These are phyloP conservation scores for Auriscalpium microsporum DNA, from an alignment of 768 basidiomycete genomes.

Conservation along the genomic window DNA sequence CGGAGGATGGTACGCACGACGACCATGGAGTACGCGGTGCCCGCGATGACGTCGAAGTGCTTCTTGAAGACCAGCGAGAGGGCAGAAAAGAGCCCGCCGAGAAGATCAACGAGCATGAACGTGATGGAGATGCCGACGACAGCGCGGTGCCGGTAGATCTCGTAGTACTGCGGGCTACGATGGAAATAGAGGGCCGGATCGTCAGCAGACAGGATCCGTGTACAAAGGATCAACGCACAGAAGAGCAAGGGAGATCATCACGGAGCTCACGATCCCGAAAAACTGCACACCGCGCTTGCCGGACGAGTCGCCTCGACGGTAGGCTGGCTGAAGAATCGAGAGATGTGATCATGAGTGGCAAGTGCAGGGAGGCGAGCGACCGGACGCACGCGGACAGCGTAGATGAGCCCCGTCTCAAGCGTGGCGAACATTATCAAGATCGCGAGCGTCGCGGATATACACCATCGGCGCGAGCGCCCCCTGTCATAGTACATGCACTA, in stretches of 20 bases:
- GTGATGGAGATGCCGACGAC: slow-evolving; percentile 60
- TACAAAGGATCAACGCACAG: slow-evolving; percentile 24
- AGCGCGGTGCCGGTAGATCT: slow-evolving; percentile 57
- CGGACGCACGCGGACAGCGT: slow-evolving; percentile 41
- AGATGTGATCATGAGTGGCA: background rate
- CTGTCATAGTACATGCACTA: slow-evolving; percentile 63
- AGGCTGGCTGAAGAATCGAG: slow-evolving; percentile 25
- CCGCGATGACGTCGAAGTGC: slow-evolving; percentile 55
- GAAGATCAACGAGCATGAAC: slow-evolving; percentile 63
- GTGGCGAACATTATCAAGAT: slow-evolving; percentile 41
- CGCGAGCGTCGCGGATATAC: slow-evolving; percentile 28
- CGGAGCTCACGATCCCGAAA: slow-evolving; percentile 54
- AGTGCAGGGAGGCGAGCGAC: background rate
- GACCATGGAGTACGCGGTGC: slow-evolving; percentile 53
- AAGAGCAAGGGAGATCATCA: slow-evolving; percentile 44
- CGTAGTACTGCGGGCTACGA: slow-evolving; percentile 59
- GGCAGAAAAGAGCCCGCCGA: slow-evolving; percentile 63
- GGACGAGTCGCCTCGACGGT: slow-evolving; percentile 26
- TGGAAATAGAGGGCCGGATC: background rate
- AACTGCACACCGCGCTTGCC: slow-evolving; percentile 30
- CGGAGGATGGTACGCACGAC: slow-evolving; percentile 31
- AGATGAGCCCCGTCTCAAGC: slow-evolving; percentile 53
- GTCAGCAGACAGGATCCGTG: background rate
- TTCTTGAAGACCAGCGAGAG: slow-evolving; percentile 61
- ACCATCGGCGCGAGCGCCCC: slow-evolving; percentile 28